Evolutionary conservation across 768 basidiomycete species (phyloP).

Genomic region (Termitomyces sp.): DNA sequence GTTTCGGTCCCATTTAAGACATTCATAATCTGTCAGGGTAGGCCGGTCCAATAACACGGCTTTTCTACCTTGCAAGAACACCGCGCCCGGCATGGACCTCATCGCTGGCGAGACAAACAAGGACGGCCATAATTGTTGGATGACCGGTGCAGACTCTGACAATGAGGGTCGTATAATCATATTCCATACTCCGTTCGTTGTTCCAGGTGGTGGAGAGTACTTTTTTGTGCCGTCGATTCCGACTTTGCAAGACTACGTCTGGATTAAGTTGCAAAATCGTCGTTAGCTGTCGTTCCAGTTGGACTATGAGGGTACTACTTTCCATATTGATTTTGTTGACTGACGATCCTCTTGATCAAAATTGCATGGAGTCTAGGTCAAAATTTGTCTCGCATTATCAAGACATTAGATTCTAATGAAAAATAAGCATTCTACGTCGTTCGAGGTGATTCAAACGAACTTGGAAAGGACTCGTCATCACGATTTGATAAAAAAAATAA

Average conservation of each 20-base stretch:
- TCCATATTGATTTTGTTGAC: too few species aligned
- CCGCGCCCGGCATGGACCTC: slow-evolving; percentile 14
- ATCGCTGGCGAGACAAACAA: slow-evolving; percentile 12
- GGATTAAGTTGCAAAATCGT: neutral
- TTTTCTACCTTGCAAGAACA: slow-evolving; percentile 10
- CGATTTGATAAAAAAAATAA: slow-evolving; percentile 1
- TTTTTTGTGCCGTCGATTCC: slow-evolving; percentile 21
- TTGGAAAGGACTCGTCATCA: neutral
- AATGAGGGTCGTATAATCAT: slow-evolving; percentile 4
- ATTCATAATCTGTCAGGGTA: neutral
- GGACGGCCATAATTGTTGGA: slow-evolving; percentile 4
- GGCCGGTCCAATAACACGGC: slow-evolving; percentile 13
- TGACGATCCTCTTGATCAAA: neutral
- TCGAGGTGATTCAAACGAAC: too few species aligned
- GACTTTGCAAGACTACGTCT: slow-evolving; percentile 7
- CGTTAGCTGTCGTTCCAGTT: too few species aligned
- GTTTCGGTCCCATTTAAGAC: neutral
- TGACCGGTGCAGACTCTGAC: slow-evolving; percentile 10
- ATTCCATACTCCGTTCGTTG: slow-evolving; percentile 9
- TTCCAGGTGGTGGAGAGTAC: slow-evolving; percentile 21
- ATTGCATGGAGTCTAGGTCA: too few species aligned
- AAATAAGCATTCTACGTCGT: too few species aligned
- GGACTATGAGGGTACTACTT: too few species aligned
- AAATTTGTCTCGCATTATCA: neutral
- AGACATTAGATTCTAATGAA: too few species aligned